Percentiles rank a stretch among this genome's conserved stretches.
Conservation (phyloP, 2,329 filamentous ascomycete genomes). For the Colletotrichum tropicale region DNA sequence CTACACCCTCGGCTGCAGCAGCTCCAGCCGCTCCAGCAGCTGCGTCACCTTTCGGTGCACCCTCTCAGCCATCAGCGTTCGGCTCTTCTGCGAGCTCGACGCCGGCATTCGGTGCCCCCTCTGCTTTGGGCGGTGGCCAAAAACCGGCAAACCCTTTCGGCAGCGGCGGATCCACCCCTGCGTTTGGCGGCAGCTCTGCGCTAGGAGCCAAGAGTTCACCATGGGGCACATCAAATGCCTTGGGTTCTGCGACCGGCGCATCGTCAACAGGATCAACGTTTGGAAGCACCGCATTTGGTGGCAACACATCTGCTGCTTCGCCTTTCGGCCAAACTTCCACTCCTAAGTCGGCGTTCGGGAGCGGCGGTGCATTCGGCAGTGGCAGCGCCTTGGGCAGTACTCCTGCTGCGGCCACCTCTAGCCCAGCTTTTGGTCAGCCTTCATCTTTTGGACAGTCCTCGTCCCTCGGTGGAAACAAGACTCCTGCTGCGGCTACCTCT, state of each 20-base stretch:
- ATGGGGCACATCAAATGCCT: conserved; percentile 44
- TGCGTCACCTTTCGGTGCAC: conserved; percentile 33
- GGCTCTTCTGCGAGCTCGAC: conserved; percentile 22
- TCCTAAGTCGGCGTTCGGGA: conserved; percentile 19
- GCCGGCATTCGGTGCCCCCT: conserved; percentile 25
- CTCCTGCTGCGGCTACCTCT: conserved; percentile 41
- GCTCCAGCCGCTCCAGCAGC: conserved; percentile 30
- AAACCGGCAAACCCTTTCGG: conserved; percentile 5
- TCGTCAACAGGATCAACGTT: conserved; percentile 38
- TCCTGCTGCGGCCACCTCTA: conserved; percentile 29
- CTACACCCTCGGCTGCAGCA: conserved; percentile 22
- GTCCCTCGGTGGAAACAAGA: conserved; percentile 50
- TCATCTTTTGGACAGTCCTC: conserved; percentile 57
- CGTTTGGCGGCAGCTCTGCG: conserved; percentile 52
- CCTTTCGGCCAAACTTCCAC: conserved; percentile 55
- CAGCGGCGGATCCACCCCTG: conserved; percentile 34
- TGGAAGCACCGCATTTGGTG: conserved; percentile 50
- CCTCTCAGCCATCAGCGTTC: background rate
- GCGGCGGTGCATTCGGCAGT: background rate
- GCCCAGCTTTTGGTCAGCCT: conserved; percentile 36
- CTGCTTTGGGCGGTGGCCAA: conserved; percentile 41
- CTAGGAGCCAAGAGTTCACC: conserved; percentile 57
- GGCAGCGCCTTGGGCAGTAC: background rate
- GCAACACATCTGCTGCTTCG: conserved; percentile 38
- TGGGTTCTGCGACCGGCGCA: conserved; percentile 21